These are phyloP conservation scores for Penicillium verhagenii DNA, from an alignment of 495 filamentous ascomycete species.

Conservation along the genomic window DNA sequence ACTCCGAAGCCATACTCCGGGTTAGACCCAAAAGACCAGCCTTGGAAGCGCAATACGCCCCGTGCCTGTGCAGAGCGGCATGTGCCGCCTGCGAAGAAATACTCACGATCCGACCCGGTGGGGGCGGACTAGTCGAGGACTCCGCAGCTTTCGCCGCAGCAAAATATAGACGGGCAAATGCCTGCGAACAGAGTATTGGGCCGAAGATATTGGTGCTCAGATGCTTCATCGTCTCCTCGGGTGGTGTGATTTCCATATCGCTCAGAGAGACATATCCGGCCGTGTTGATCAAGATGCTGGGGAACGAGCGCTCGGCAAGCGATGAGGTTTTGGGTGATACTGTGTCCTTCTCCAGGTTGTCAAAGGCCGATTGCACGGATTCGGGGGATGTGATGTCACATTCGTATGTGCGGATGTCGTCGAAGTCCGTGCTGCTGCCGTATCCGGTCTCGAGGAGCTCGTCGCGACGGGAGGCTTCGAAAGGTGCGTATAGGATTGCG, in stretches of 20 bases:
- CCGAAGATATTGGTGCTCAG: slow-evolving; percentile 38
- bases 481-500: slow-evolving; percentile 43
- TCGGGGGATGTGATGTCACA: slow-evolving; percentile 43
- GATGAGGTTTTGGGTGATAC: slow-evolving; percentile 16
- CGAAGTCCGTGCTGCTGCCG: slow-evolving; percentile 2
- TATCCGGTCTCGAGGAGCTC: slow-evolving; percentile 31
- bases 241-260: slow-evolving; percentile 37
- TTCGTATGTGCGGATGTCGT: slow-evolving; percentile 37
- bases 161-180: slow-evolving; percentile 40
- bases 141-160: slow-evolving; percentile 16
- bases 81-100: slow-evolving; percentile 42
- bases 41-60: slow-evolving; percentile 51
- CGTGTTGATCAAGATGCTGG: slow-evolving; percentile 42
- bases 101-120: slow-evolving; percentile 38
- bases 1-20: slow-evolving; percentile 49
- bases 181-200: slow-evolving; percentile 44
- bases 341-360: slow-evolving; percentile 20
- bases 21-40: slow-evolving; percentile 46
- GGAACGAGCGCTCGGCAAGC: slow-evolving; percentile 19
- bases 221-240: slow-evolving; percentile 40
- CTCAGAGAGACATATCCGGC: slow-evolving; percentile 45
- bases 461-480: slow-evolving; percentile 38
- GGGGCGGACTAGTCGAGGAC: slow-evolving; percentile 18
- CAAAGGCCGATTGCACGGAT: slow-evolving; percentile 35
- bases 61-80: slow-evolving; percentile 38